These are phyloP conservation scores for Sarocladium oryzae DNA, from an alignment of 2,329 filamentous ascomycete species.

Conservation along the genomic window DNA sequence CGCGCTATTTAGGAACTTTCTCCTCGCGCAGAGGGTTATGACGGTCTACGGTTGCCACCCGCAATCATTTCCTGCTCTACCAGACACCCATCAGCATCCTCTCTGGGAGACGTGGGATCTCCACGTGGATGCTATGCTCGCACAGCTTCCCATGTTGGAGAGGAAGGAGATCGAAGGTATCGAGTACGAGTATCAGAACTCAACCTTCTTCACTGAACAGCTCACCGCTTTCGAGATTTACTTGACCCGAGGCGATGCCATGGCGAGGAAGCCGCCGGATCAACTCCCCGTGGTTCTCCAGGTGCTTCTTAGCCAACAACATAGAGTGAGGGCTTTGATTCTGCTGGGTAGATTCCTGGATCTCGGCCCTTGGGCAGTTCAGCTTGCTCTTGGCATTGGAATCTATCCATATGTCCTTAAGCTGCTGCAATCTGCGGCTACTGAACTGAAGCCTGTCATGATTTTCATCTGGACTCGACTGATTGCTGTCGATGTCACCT, in stretches of 20 bases:
- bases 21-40: conserved; percentile 93
- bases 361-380: conserved; percentile 96
- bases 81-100: conserved; percentile 89
- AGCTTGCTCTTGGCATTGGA: conserved; percentile 91
- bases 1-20: conserved; percentile 90
- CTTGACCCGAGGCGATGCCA: conserved; percentile 70
- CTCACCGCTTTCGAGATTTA: conserved; percentile 97
- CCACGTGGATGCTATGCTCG: conserved; percentile 88
- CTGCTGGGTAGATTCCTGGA: conserved; percentile 90
- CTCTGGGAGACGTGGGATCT: conserved; percentile 98
- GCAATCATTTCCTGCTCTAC: conserved; percentile 84
- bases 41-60: conserved; percentile 92
- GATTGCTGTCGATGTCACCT: conserved; percentile 88
- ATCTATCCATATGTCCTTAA: conserved; percentile 99
- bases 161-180: conserved; percentile 65
- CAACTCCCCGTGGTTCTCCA: conserved; percentile 95
- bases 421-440: conserved; percentile 86
- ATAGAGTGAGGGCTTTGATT: conserved; percentile 84
- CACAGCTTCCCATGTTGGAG: conserved; percentile 81
- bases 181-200: conserved; percentile 90
- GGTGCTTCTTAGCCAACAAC: conserved; percentile 91
- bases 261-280: conserved; percentile 81
- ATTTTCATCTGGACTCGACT: conserved; percentile 98
- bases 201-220: conserved; percentile 94
- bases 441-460: conserved; percentile 96